Evolutionary conservation across 2,329 filamentous ascomycete genomes (phyloP).

Genomic region (Aspergillus udagawae): DNA sequence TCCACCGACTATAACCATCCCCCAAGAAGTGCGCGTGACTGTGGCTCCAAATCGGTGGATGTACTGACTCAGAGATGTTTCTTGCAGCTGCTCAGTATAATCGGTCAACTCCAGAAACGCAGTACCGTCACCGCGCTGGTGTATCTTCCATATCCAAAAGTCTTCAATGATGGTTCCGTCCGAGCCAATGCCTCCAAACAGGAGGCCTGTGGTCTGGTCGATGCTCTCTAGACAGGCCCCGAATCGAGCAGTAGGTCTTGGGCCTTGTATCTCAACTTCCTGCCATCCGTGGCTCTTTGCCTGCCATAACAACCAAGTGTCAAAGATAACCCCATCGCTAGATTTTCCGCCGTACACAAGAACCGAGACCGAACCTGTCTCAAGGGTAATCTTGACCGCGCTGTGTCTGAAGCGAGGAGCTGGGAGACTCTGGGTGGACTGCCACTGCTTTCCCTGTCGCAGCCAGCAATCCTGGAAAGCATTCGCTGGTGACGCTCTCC

Average conservation of each 20-base stretch:
- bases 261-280: slow-evolving; percentile 32
- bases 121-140: slow-evolving; percentile 33
- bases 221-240: slow-evolving; percentile 48
- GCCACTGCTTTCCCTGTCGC: slow-evolving; percentile 61
- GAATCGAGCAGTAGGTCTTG: slow-evolving; percentile 50
- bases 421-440: slow-evolving; percentile 61
- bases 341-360: slow-evolving; percentile 62
- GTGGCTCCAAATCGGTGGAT: slow-evolving; percentile 50
- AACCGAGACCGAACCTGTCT: slow-evolving; percentile 38
- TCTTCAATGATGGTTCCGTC: slow-evolving; percentile 61
- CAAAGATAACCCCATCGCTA: slow-evolving; percentile 46
- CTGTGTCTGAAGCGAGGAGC: slow-evolving; percentile 72
- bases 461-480: slow-evolving; percentile 74
- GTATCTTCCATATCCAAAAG: slow-evolving; percentile 62
- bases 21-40: slow-evolving; percentile 42
- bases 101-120: slow-evolving; percentile 24
- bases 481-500: slow-evolving; percentile 69
- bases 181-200: slow-evolving; percentile 67
- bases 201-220: slow-evolving; percentile 52
- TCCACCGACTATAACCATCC: slow-evolving; percentile 52
- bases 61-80: slow-evolving; percentile 25
- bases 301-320: slow-evolving; percentile 54
- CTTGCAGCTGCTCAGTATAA: slow-evolving; percentile 20
- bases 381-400: slow-evolving; percentile 46
- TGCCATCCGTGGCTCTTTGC: slow-evolving; percentile 48